Evolutionary conservation across 2,329 filamentous ascomycete species (phyloP).

Genomic region (Calycina marina): DNA sequence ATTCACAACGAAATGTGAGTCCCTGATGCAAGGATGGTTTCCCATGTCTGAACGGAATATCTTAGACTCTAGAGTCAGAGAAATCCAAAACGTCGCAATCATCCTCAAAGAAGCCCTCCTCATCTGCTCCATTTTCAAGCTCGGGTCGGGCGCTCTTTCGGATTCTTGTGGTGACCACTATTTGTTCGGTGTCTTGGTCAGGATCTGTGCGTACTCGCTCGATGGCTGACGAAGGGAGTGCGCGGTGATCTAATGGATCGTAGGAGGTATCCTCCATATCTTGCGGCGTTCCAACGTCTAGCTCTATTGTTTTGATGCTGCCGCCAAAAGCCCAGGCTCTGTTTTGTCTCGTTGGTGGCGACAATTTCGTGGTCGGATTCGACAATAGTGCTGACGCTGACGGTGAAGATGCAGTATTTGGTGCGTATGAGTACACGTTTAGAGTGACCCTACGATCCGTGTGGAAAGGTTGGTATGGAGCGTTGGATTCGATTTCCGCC

Average conservation of each 20-base stretch:
- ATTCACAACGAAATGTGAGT: neutral
- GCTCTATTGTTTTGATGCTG: slow-evolving; percentile 32
- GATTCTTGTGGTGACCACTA: slow-evolving; percentile 68
- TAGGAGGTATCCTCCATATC: slow-evolving; percentile 38
- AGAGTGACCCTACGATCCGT: slow-evolving; percentile 76
- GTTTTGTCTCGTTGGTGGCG: no score
- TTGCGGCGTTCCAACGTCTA: slow-evolving; percentile 35
- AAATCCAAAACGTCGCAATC: slow-evolving; percentile 87
- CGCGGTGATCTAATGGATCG: slow-evolving; percentile 34
- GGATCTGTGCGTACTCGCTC: slow-evolving; percentile 41
- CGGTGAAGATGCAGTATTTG: slow-evolving; percentile 9
- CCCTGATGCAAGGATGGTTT: neutral
- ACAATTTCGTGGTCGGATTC: slow-evolving; percentile 1
- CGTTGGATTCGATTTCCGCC: slow-evolving; percentile 89
- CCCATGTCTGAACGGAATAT: neutral
- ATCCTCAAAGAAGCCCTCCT: slow-evolving; percentile 77
- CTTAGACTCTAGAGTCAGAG: slow-evolving; percentile 51
- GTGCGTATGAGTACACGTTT: slow-evolving; percentile 39
- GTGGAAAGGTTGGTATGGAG: slow-evolving; percentile 91
- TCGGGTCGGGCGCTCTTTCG: slow-evolving; percentile 39
- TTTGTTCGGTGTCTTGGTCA: slow-evolving; percentile 47
- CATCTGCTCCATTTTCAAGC: slow-evolving; percentile 32
- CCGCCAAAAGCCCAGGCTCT: slow-evolving; percentile 47
- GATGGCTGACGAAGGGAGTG: slow-evolving; percentile 48
- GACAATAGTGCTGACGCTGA: slow-evolving; percentile 17